These are phyloP conservation scores for Candida sanyaensis DNA, from an alignment of 1,139 yeast genomes.

Conservation along the genomic window DNA sequence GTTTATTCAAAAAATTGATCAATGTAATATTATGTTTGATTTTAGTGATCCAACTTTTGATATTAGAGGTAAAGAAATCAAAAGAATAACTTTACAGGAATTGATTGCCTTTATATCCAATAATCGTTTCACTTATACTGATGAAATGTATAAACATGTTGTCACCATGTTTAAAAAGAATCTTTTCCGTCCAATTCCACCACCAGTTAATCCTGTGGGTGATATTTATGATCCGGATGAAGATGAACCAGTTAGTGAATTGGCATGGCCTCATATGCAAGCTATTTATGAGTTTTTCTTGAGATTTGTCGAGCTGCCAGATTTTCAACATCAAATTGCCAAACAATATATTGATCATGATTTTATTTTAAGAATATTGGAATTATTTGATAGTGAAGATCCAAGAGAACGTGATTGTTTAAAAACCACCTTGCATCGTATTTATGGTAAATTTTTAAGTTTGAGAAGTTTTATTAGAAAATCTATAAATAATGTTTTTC, in stretches of 20 bases:
- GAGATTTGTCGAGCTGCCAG: constrained; percentile 91
- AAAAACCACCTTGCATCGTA: constrained; percentile 92
- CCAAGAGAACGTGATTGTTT: constrained; percentile 94
- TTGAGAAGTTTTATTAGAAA: constrained; percentile 90
- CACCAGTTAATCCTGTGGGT: constrained; percentile 96
- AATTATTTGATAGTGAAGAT: constrained; percentile 93
- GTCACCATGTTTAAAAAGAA: constrained; percentile 88
- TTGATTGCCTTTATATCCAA: constrained; percentile 83
- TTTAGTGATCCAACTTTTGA: constrained; percentile 92
- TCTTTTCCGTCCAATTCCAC: constrained; percentile 95
- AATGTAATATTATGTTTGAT: constrained; percentile 92
- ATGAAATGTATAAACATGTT: constrained; percentile 86
- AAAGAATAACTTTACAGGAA: constrained; percentile 83
- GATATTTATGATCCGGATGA: constrained; percentile 98
- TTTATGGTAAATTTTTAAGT: constrained; percentile 91
- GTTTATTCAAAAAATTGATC: constrained; percentile 86
- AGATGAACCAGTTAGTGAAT: constrained; percentile 95
- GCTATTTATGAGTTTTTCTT: constrained; percentile 92
- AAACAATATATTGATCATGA: constrained; percentile 92
- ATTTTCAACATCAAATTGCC: constrained; percentile 90
- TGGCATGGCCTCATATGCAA: constrained; percentile 99
- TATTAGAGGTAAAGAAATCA: constrained; percentile 89
- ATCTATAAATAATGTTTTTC: constrained; percentile 86
- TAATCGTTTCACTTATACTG: constrained; percentile 82
- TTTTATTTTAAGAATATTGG: constrained; percentile 78